These are phyloP conservation scores for Camellia granthamiana DNA, from an alignment of 148 eudicot species.

Conservation along the genomic window DNA sequence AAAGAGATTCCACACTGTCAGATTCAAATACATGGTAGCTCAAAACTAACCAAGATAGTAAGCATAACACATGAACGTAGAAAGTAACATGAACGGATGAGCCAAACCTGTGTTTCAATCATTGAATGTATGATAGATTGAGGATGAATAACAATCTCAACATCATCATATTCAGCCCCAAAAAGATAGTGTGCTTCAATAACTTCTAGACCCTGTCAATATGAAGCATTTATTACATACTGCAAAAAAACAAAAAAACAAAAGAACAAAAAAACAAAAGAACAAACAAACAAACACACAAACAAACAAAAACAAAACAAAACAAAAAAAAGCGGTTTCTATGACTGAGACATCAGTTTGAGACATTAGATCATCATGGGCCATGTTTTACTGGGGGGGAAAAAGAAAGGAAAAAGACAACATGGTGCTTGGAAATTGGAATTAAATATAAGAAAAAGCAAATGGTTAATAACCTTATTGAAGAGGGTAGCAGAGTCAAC, in stretches of 20 bases:
- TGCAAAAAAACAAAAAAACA: neutral
- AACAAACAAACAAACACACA: too few relatives aligned
- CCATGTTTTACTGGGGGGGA: neutral
- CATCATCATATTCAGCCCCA: constrained; percentile 85
- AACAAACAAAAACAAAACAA: neutral
- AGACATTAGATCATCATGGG: neutral
- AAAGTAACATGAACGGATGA: neutral
- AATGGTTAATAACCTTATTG: constrained; percentile 61
- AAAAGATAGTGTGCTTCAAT: constrained; percentile 99
- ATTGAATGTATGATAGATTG: constrained; percentile 96
- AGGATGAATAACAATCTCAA: constrained; percentile 96
- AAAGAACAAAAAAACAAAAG: too few relatives aligned
- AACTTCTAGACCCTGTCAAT: constrained; percentile 88
- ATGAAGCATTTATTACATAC: neutral
- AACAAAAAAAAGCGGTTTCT: neutral
- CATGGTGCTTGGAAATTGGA: neutral
- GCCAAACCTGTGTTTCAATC: constrained; percentile 90
- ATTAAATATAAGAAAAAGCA: neutral
- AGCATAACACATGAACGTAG: constrained; percentile 2
- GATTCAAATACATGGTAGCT: neutral
- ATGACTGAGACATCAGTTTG: neutral
- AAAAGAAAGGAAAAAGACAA: neutral
- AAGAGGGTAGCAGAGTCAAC: constrained; percentile 97
- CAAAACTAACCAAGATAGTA: neutral
- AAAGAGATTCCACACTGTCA: neutral